phyloP scores from a whole-genome alignment of 2,329 filamentous ascomycete genomes.

The Thielaviopsis euricoi region DNA sequence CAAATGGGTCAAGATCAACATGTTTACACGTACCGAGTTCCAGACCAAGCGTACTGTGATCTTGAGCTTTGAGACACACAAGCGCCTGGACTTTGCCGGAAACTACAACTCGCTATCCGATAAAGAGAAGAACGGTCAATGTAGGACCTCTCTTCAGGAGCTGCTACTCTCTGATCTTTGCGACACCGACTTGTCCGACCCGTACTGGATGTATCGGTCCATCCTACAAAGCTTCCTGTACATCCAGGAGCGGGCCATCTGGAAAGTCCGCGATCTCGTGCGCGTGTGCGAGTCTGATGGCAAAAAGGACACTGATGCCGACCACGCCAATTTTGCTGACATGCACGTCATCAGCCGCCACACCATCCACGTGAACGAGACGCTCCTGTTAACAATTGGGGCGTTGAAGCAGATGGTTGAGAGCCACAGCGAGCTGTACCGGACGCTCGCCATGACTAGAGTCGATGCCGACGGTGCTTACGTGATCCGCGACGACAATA shows the following conservation, averaged over 20 bases:
- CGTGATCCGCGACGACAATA: background rate
- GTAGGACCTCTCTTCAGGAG: background rate
- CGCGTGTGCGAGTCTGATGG: background rate
- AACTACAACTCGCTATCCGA: background rate
- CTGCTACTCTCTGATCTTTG: background rate
- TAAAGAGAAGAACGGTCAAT: background rate
- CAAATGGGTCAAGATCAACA: slow-evolving; percentile 3
- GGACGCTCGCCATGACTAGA: background rate
- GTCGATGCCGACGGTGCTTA: background rate
- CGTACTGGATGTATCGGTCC: slow-evolving; percentile 1
- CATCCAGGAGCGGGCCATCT: slow-evolving; percentile 1
- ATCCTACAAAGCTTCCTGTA: background rate
- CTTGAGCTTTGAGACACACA: background rate
- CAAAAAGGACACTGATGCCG: background rate
- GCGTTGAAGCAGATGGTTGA: background rate
- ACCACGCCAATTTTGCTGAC: background rate
- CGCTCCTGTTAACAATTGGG: background rate
- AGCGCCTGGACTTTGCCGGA: background rate
- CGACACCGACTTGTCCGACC: background rate
- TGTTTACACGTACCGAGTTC: background rate
- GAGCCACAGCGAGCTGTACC: background rate
- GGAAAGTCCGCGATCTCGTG: slow-evolving; percentile 1
- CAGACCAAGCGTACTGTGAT: background rate
- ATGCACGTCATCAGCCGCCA: slow-evolving; percentile 1
- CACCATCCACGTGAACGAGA: background rate